These are phyloP conservation scores for Nitzschia putrida DNA, from an alignment of 108 stramenopile genomes.

Conservation along the genomic window DNA sequence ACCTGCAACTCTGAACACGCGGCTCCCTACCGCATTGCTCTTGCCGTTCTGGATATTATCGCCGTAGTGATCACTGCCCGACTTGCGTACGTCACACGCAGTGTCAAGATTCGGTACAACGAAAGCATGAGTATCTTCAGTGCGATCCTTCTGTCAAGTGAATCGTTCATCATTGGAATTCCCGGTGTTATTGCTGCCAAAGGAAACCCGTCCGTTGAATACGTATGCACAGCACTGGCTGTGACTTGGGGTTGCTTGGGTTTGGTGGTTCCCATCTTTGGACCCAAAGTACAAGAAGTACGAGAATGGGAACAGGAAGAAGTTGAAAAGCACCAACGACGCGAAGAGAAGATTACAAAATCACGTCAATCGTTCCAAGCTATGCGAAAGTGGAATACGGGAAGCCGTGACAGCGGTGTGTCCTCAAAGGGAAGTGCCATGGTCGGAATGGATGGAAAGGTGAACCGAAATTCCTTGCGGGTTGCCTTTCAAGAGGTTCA, in stretches of 20 bases:
- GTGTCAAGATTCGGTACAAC: constrained; percentile 28
- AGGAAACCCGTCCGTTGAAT: neutral
- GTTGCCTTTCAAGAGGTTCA: too few relatives aligned
- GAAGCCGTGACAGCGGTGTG: neutral
- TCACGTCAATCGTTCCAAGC: neutral
- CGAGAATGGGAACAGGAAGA: constrained; percentile 1
- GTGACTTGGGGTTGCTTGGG: neutral
- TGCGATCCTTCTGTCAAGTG: constrained; percentile 3
- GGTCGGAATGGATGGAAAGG: too few relatives aligned
- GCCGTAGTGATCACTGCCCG: constrained; percentile 29
- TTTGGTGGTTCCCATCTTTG: neutral
- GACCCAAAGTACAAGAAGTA: neutral
- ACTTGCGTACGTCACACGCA: constrained; percentile 36
- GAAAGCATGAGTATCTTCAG: constrained; percentile 30
- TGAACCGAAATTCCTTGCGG: too few relatives aligned
- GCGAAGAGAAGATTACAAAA: neutral
- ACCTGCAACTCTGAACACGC: neutral
- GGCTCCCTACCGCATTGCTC: neutral
- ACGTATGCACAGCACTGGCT: neutral
- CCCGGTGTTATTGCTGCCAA: neutral
- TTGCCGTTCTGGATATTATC: constrained; percentile 23
- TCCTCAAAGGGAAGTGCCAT: too few relatives aligned
- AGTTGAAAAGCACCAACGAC: neutral
- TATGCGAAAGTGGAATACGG: neutral
- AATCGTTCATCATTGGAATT: constrained; percentile 1